These are phyloP conservation scores for Magnolia kwangsiensis DNA, from an alignment of 164 flowering plant species.

Conservation along the genomic window DNA sequence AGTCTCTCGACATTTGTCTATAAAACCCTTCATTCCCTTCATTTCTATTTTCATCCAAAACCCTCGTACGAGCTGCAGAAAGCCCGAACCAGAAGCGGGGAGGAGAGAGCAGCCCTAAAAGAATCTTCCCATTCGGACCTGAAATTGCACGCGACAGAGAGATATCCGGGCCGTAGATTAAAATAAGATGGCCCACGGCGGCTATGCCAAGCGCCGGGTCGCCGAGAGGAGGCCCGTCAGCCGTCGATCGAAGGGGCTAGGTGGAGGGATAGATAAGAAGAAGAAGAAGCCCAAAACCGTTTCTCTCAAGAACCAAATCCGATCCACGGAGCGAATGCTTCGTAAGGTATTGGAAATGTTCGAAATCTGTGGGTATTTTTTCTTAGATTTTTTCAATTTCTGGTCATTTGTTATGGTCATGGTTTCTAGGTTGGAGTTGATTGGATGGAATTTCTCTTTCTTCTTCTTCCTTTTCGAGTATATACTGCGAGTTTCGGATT, in stretches of 20 bases:
- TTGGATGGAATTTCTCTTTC: neutral
- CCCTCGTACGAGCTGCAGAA: neutral
- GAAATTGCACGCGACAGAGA: neutral
- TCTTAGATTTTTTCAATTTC: neutral
- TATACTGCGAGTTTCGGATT: no score
- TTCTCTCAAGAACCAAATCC: slow-evolving; percentile 89
- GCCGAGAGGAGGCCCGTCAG: slow-evolving; percentile 37
- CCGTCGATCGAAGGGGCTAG: slow-evolving; percentile 44
- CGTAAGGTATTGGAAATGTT: slow-evolving; percentile 50
- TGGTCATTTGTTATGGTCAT: neutral
- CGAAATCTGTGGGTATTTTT: neutral
- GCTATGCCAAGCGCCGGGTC: slow-evolving; percentile 61
- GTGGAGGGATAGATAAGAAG: slow-evolving; percentile 23
- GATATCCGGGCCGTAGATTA: neutral
- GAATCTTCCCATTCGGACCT: neutral
- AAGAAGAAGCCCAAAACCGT: slow-evolving; percentile 57
- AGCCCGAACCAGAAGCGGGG: neutral
- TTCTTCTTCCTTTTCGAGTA: neutral
- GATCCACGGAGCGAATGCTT: slow-evolving; percentile 72
- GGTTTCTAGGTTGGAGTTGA: neutral
- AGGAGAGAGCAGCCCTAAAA: neutral
- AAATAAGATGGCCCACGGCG: slow-evolving; percentile 68
- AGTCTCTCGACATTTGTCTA: neutral
- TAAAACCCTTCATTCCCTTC: neutral
- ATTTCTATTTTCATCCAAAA: neutral